Evolutionary conservation across 148 eudicot species (phyloP).

Genomic region (Rhododendron simsii): DNA sequence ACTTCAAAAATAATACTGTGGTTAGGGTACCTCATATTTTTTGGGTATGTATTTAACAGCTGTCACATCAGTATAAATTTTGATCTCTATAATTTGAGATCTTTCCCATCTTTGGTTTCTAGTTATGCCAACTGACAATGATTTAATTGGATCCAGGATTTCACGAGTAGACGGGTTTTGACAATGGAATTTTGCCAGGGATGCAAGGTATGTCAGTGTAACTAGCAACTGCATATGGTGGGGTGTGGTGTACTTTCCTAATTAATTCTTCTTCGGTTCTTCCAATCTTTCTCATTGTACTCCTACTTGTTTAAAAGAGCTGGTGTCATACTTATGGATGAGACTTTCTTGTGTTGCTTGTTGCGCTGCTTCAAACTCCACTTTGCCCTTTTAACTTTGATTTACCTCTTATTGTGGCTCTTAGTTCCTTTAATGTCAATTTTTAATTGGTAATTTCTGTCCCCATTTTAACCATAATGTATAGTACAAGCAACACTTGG

Average conservation of each 20-base stretch:
- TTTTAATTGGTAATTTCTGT: neutral
- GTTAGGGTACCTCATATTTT: slow-evolving; percentile 68
- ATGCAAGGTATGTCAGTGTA: slow-evolving; percentile 48
- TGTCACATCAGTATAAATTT: neutral
- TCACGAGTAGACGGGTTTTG: slow-evolving; percentile 70
- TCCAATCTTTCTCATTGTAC: neutral
- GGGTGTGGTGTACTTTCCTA: neutral
- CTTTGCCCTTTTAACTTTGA: neutral
- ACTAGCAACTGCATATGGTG: neutral
- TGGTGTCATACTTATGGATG: neutral
- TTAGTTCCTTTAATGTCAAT: neutral
- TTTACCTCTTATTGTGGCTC: neutral
- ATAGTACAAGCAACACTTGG: neutral
- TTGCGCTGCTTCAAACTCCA: neutral
- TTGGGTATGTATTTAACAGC: slow-evolving; percentile 48
- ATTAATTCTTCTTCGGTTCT: neutral
- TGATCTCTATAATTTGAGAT: neutral
- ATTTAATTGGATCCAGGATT: slow-evolving; percentile 47
- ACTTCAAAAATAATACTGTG: slow-evolving; percentile 45
- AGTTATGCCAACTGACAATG: slow-evolving; percentile 17
- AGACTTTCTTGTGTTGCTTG: neutral
- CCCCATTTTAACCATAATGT: neutral
- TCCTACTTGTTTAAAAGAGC: neutral
- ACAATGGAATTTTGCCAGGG: slow-evolving; percentile 88
- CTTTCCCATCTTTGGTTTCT: neutral